Conservation (phyloP, 78 protist genomes). For the Protostelium mycophagum region DNA sequence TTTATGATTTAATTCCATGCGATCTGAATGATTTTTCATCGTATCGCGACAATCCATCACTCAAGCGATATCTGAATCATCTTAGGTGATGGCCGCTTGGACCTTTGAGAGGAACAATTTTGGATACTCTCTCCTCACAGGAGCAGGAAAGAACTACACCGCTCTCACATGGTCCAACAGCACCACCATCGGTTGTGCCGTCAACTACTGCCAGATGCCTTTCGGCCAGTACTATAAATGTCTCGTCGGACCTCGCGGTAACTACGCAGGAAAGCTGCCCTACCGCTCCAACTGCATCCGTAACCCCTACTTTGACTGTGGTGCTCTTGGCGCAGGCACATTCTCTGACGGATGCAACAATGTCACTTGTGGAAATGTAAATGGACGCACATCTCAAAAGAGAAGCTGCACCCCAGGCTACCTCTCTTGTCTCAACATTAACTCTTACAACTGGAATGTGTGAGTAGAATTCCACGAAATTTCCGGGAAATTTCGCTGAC, state of each 20-base stretch:
- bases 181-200: background rate
- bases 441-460: background rate
- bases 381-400: no score
- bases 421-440: background rate
- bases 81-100: background rate
- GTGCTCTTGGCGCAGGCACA: background rate
- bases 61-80: no score
- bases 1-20: no score
- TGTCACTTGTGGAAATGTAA: background rate
- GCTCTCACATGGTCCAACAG: background rate
- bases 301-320: background rate
- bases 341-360: background rate
- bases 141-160: background rate
- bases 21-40: no score
- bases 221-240: background rate
- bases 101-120: background rate
- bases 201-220: background rate
- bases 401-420: background rate
- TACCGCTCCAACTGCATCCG: background rate
- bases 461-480: background rate
- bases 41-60: no score
- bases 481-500: background rate
- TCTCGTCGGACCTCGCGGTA: background rate
- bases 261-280: background rate
- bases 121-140: background rate